A percentile compares a stretch with the other conserved stretches of the same genome.
phyloP scores from a whole-genome alignment of 768 basidiomycete species.

The Chlorophyllum brunneum region DNA sequence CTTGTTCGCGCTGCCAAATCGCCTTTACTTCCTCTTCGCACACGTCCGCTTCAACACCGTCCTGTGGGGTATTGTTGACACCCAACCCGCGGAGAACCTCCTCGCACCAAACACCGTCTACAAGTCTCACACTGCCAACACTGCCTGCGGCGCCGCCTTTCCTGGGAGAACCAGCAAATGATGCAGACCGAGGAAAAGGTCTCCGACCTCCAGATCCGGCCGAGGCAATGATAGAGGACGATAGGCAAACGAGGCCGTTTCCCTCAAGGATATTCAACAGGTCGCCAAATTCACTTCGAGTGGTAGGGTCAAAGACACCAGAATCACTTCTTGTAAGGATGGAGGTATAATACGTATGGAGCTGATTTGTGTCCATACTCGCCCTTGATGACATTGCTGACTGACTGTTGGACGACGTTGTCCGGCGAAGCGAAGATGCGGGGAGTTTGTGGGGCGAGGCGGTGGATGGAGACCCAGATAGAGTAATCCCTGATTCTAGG shows the following conservation, averaged over 20 bases:
- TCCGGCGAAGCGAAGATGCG: constrained; percentile 51
- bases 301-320: constrained; percentile 59
- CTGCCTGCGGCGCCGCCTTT: constrained; percentile 29
- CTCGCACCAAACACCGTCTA: constrained; percentile 59
- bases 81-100: constrained; percentile 74
- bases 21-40: constrained; percentile 39
- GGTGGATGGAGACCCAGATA: constrained; percentile 36
- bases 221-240: constrained; percentile 34
- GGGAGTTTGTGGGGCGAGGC: constrained; percentile 32
- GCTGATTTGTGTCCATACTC: constrained; percentile 52
- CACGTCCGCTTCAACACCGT: constrained; percentile 30
- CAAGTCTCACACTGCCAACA: constrained; percentile 52
- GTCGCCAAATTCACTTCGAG: constrained; percentile 74
- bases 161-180: constrained; percentile 45
- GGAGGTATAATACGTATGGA: constrained; percentile 61
- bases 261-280: constrained; percentile 71
- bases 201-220: constrained; percentile 40
- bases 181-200: constrained; percentile 51
- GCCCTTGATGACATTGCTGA: constrained; percentile 20
- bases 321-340: constrained; percentile 55
- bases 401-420: constrained; percentile 29
- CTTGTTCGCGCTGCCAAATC: constrained; percentile 16
- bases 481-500: constrained; percentile 49
- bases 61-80: constrained; percentile 23
- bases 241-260: constrained; percentile 53